These are phyloP conservation scores for Lactarius indigo DNA, from an alignment of 768 basidiomycete genomes.

Conservation along the genomic window DNA sequence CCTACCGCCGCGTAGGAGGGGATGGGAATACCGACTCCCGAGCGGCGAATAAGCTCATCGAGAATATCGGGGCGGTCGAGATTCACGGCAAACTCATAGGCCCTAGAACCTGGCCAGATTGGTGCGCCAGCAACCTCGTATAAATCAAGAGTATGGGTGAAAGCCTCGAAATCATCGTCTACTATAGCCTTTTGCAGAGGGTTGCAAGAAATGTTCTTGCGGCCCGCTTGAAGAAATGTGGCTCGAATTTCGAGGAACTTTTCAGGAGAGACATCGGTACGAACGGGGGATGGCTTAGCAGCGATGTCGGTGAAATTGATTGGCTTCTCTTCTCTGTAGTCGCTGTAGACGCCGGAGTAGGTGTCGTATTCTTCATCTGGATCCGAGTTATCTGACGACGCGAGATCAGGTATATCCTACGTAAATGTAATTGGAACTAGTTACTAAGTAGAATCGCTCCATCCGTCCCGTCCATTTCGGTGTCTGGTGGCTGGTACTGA, in stretches of 20 bases:
- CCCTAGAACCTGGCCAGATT: slow-evolving; percentile 26
- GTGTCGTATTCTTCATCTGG: slow-evolving; percentile 33
- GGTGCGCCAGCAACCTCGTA: slow-evolving; percentile 36
- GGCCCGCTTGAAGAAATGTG: slow-evolving; percentile 6
- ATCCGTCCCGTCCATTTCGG: slow-evolving; percentile 30
- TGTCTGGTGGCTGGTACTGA: slow-evolving; percentile 45
- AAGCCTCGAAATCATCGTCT: slow-evolving; percentile 49
- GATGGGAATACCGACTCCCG: slow-evolving; percentile 36
- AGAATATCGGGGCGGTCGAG: slow-evolving; percentile 51
- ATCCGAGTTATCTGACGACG: slow-evolving; percentile 12
- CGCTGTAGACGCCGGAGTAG: slow-evolving; percentile 26
- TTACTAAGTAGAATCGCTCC: slow-evolving; percentile 18
- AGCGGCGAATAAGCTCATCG: slow-evolving; percentile 54
- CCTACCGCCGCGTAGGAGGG: slow-evolving; percentile 31
- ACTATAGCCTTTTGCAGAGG: slow-evolving; percentile 38
- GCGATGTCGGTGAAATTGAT: slow-evolving; percentile 53
- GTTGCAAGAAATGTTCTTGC: slow-evolving; percentile 16
- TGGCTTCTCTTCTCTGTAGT: slow-evolving; percentile 40
- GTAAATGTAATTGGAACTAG: slow-evolving; percentile 32
- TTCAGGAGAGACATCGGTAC: slow-evolving; percentile 39
- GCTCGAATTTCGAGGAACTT: slow-evolving; percentile 33
- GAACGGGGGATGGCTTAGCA: slow-evolving; percentile 43
- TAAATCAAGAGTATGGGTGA: slow-evolving; percentile 45
- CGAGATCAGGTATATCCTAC: background rate
- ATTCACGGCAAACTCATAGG: slow-evolving; percentile 27